phyloP scores from a whole-genome alignment of 2,329 filamentous ascomycete genomes.

The Zymoseptoria crescenta region DNA sequence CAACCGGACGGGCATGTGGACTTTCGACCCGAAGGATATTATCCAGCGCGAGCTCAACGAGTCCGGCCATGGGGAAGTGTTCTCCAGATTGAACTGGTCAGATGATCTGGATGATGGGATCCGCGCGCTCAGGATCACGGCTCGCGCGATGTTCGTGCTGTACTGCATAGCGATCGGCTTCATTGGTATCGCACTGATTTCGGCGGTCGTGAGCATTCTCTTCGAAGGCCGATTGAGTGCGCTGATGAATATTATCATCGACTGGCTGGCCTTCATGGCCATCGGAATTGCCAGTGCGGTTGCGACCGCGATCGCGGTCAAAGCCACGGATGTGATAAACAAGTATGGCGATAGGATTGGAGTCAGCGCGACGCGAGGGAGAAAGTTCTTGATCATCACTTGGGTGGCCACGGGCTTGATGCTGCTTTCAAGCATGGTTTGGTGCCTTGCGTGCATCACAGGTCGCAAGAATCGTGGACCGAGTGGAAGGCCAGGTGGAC shows the following conservation, averaged over 20 bases:
- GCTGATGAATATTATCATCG: constrained; percentile 43
- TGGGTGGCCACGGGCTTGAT: constrained; percentile 46
- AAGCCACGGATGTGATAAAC: constrained; percentile 47
- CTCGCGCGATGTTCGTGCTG: constrained; percentile 49
- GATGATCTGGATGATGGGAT: constrained; percentile 48
- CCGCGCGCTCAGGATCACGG: constrained; percentile 42
- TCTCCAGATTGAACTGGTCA: constrained; percentile 49
- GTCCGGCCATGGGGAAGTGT: constrained; percentile 36
- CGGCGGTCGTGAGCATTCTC: constrained; percentile 40
- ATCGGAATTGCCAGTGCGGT: constrained; percentile 69
- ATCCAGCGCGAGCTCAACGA: constrained; percentile 44
- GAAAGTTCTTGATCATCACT: constrained; percentile 50
- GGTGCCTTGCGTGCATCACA: constrained; percentile 20
- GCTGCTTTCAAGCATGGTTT: constrained; percentile 22
- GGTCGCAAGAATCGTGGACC: not conserved
- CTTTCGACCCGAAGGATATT: constrained; percentile 47
- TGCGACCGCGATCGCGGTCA: constrained; percentile 53
- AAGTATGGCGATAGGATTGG: constrained; percentile 44
- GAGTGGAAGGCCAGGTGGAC: not conserved
- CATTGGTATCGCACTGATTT: constrained; percentile 44
- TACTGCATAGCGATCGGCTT: constrained; percentile 52
- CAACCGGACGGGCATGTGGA: constrained; percentile 46
- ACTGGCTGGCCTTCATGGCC: constrained; percentile 47
- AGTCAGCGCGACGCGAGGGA: constrained; percentile 43
- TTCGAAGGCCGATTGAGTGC: constrained; percentile 39